A percentile compares a stretch with the other conserved stretches of the same genome.
Conservation (phyloP, 768 basidiomycete genomes). For the Podaxis sp. region DNA sequence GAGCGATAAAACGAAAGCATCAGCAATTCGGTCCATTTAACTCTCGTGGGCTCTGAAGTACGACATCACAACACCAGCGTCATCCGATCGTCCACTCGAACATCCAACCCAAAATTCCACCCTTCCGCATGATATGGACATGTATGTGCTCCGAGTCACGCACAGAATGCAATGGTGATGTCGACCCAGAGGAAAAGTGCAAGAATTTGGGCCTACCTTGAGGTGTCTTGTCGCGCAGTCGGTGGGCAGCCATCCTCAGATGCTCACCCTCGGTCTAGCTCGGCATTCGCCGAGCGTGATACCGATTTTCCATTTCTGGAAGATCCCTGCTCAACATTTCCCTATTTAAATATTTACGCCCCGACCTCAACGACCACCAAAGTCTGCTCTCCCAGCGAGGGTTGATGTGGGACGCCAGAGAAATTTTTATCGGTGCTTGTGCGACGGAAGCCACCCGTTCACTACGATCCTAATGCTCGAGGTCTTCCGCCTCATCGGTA, state of each 20-base stretch:
- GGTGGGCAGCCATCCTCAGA: conserved; percentile 13
- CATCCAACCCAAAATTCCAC: conserved; percentile 43
- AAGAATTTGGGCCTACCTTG: conserved; percentile 20
- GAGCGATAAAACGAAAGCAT: conserved; percentile 17
- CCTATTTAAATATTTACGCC: too few relatives aligned
- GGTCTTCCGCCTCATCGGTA: too few relatives aligned
- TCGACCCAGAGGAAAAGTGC: neutral
- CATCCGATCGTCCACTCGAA: conserved; percentile 33
- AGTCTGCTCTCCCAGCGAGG: too few relatives aligned
- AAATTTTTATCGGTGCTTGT: too few relatives aligned
- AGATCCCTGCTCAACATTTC: neutral
- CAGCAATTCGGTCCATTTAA: conserved; percentile 14
- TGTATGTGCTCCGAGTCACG: neutral
- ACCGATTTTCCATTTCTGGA: neutral
- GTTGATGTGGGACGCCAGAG: too few relatives aligned
- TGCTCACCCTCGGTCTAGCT: conserved; percentile 9
- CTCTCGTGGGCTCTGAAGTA: neutral
- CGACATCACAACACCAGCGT: conserved; percentile 17
- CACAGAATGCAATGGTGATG: neutral
- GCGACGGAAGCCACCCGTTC: too few relatives aligned
- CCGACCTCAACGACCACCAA: too few relatives aligned
- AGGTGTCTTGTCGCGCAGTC: conserved; percentile 18
- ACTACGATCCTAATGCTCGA: too few relatives aligned
- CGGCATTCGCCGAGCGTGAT: conserved; percentile 10
- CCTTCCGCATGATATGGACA: conserved; percentile 15